Evolutionary conservation across 495 filamentous ascomycete genomes (phyloP), one percentile per base, ranked within the genome.

Genomic region (Thermothielavioides terrestris): DNA sequence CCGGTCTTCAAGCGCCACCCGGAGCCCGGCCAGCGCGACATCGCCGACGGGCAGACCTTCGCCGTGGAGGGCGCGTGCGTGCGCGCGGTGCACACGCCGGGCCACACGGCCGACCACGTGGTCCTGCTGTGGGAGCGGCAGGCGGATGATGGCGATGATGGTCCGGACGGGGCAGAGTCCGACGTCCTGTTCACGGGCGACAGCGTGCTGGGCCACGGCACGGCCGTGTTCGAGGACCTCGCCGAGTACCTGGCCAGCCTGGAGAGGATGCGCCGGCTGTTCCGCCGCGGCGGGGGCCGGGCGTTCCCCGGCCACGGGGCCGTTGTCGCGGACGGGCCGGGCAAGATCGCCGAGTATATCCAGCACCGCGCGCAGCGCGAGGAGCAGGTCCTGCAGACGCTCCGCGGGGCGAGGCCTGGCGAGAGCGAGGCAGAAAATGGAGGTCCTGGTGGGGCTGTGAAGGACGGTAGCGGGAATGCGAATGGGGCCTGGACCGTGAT

Each of bases 131-230:
- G 87, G 10, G 75, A 82, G 52, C 84, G 94, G 57, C 86, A 92
- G 59, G 77, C 85, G 60, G 87, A n/a, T n/a, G n/a, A n/a, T n/a
- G n/a, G n/a, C n/a, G n/a, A n/a, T n/a, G n/a, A n/a, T n/a, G n/a
- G n/a, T n/a, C n/a, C n/a, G n/a, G n/a, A n/a, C n/a, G n/a, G n/a
- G n/a, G n/a, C n/a, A n/a, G n/a, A n/a, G n/a, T n/a, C n/a, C n/a
- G n/a, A n/a, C n/a, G n/a, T 87, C 8, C 76, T 97, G 62, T 95
- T 98, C 66, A 95, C 90, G 0, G 92, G 88, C 32, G 92, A 98
- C 59, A 96, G 92, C 57, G 87, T 98, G 26, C 77, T 98, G 4
- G 92, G 92, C 1, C 89, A 96, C 49, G 92, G 92, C 2, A 96
- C 92, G 3, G 81, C 86, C 25, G 89, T 95, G 11, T 96, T 95